Percentiles rank a stretch among this genome's conserved stretches.
These are phyloP conservation scores for Hordeum marinum DNA, from an alignment of 176 grass and related monocot species.

Conservation along the genomic window DNA sequence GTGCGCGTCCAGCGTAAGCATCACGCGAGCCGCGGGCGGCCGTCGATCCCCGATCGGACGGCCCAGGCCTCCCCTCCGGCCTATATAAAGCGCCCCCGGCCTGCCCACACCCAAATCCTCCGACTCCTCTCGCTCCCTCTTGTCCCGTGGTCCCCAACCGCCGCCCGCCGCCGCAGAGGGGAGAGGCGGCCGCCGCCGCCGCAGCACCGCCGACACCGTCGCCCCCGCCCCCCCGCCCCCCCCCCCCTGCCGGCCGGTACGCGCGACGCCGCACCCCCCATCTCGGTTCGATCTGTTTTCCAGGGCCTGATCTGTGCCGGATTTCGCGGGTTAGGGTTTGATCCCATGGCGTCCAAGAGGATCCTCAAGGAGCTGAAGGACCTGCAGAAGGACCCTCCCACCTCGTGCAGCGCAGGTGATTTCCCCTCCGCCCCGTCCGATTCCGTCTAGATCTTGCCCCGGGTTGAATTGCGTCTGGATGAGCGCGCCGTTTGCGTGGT, in stretches of 20 bases:
- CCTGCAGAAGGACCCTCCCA: constrained; percentile 81
- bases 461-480: not conserved
- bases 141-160: constrained; percentile 11
- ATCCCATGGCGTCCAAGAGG: constrained; percentile 84
- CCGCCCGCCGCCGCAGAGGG: constrained; percentile 31
- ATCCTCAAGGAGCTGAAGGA: constrained; percentile 94
- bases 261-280: not conserved
- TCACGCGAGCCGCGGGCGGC: constrained; percentile 41
- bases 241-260: constrained; percentile 24
- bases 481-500: not conserved
- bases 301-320: constrained; percentile 20
- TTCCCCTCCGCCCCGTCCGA: not conserved
- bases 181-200: constrained; percentile 20
- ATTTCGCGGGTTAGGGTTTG: constrained; percentile 44
- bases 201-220: not conserved
- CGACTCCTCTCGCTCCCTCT: constrained; percentile 39
- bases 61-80: not conserved
- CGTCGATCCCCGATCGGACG: constrained; percentile 42
- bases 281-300: not conserved
- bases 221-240: not conserved
- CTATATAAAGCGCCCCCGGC: constrained; percentile 19
- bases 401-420: constrained; percentile 80
- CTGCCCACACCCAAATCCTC: not conserved
- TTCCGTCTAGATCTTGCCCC: constrained; percentile 29
- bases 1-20: constrained; percentile 50